Percentiles rank a stretch among this genome's conserved stretches.
Evolutionary conservation across 176 grass and related monocot genomes (phyloP).

Genomic region (Aegilops umbellulata): DNA sequence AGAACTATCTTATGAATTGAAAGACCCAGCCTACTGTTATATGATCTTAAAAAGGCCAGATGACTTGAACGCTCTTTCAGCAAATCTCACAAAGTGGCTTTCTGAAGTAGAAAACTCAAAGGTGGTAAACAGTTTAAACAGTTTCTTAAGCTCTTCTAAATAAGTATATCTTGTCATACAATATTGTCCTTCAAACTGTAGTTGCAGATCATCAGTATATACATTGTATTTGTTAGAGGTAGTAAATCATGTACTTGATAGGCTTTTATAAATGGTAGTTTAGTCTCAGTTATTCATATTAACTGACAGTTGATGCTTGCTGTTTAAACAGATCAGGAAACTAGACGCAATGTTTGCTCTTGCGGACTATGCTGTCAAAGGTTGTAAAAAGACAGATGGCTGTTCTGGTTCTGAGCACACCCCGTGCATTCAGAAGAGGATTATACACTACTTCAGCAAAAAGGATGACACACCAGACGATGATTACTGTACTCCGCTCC

Average conservation of each 20-base stretch:
- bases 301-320: slow-evolving; percentile 9
- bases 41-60: slow-evolving; percentile 72
- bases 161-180: neutral
- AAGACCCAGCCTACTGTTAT: slow-evolving; percentile 84
- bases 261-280: neutral
- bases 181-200: neutral
- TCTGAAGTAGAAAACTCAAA: slow-evolving; percentile 88
- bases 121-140: slow-evolving; percentile 30
- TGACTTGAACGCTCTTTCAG: slow-evolving; percentile 70
- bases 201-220: neutral
- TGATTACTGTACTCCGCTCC: slow-evolving; percentile 30
- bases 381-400: slow-evolving; percentile 55
- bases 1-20: slow-evolving; percentile 88
- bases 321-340: slow-evolving; percentile 73
- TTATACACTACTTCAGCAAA: slow-evolving; percentile 65
- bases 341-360: slow-evolving; percentile 79
- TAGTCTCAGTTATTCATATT: neutral
- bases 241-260: neutral
- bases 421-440: slow-evolving; percentile 74
- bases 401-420: slow-evolving; percentile 85
- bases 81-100: slow-evolving; percentile 73
- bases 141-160: neutral
- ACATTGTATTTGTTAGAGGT: neutral
- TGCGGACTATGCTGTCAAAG: slow-evolving; percentile 68
- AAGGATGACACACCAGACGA: slow-evolving; percentile 23